Conservation (phyloP, 306 rosid genomes). For the Hylodesmum podocarpum region DNA sequence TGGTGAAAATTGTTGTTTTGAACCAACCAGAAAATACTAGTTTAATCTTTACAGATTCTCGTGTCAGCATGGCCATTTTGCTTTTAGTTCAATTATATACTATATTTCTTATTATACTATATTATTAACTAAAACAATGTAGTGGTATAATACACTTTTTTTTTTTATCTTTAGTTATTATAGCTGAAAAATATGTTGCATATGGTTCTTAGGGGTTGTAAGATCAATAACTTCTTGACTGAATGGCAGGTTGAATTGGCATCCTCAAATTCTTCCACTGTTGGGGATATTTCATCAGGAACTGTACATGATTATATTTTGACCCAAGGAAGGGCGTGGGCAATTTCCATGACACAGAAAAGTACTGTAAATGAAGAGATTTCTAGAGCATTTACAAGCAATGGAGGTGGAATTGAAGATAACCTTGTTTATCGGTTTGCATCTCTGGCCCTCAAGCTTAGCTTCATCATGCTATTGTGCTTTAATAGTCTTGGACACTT, state of each 20-base stretch:
- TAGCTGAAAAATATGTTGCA: constrained; percentile 20
- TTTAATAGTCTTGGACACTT: constrained; percentile 3
- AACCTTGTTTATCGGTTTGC: constrained; percentile 76
- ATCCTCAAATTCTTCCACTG: constrained; percentile 48
- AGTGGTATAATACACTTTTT: neutral
- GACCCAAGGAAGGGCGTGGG: constrained; percentile 81
- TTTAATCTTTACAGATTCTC: neutral
- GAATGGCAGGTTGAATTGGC: constrained; percentile 56
- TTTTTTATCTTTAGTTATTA: neutral
- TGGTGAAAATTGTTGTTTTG: neutral
- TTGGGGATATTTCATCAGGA: constrained; percentile 46
- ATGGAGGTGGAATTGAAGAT: constrained; percentile 45
- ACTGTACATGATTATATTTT: constrained; percentile 43
- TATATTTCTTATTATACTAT: neutral
- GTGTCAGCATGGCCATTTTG: neutral
- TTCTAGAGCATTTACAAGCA: constrained; percentile 40
- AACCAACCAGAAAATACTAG: neutral
- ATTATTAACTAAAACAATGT: neutral
- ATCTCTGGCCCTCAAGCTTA: constrained; percentile 21
- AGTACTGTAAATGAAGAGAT: constrained; percentile 69
- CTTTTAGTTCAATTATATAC: neutral
- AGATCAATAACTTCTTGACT: constrained; percentile 19
- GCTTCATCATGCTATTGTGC: constrained; percentile 9
- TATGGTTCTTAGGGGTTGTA: constrained; percentile 21
- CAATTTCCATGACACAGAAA: constrained; percentile 72